phyloP scores from a whole-genome alignment of 352 stramenopile species.

The Pythium utonaiense region DNA sequence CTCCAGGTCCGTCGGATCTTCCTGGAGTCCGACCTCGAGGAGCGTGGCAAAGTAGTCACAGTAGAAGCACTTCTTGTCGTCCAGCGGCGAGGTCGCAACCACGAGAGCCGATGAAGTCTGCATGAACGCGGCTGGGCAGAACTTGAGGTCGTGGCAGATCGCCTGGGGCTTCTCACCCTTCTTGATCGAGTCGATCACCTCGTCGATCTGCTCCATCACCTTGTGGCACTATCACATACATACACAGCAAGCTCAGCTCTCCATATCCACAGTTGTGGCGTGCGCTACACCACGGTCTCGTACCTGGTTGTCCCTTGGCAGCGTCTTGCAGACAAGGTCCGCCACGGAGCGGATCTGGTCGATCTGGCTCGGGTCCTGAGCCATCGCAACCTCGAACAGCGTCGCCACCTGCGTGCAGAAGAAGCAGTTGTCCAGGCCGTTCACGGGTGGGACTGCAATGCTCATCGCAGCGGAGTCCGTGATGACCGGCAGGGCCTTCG shows the following conservation, averaged over 20 bases:
- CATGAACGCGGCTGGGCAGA: not conserved
- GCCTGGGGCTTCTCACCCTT: constrained; percentile 36
- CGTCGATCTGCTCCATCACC: constrained; percentile 47
- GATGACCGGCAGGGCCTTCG: constrained; percentile 6
- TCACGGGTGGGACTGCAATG: not conserved
- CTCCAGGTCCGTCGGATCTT: constrained; percentile 49
- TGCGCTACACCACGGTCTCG: too few species aligned
- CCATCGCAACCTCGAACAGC: constrained; percentile 42
- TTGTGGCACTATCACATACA: constrained; percentile 36
- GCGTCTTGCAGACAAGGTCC: constrained; percentile 46
- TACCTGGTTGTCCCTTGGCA: constrained; percentile 55
- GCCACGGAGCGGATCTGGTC: constrained; percentile 49
- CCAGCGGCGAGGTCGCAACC: not conserved
- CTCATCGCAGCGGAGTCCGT: not conserved
- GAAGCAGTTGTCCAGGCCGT: constrained; percentile 32
- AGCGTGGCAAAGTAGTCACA: constrained; percentile 68
- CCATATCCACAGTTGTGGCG: too few species aligned
- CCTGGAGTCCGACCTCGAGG: constrained; percentile 47
- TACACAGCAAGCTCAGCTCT: constrained; percentile 2
- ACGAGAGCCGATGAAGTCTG: not conserved
- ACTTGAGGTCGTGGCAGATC: constrained; percentile 32
- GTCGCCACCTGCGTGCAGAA: constrained; percentile 59
- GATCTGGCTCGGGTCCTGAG: constrained; percentile 44
- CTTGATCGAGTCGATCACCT: constrained; percentile 46
- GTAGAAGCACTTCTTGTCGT: constrained; percentile 54